Evolutionary conservation across 768 basidiomycete genomes (phyloP).

Genomic region (Boletus sensibilis): DNA sequence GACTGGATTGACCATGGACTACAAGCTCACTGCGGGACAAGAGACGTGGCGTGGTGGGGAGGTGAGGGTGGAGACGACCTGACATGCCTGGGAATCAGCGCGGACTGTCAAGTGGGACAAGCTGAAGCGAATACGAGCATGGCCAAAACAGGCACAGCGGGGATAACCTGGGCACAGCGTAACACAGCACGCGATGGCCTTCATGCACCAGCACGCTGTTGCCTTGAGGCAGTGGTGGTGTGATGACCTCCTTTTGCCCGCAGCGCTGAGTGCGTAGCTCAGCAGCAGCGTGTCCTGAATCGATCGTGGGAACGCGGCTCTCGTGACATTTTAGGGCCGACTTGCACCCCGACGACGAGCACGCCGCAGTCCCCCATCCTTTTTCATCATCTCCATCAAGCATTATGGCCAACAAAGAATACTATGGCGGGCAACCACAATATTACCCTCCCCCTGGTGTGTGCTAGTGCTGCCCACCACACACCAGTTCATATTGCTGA

Average conservation of each 20-base stretch:
- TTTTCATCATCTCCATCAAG: conserved; percentile 17
- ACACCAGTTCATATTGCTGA: not conserved
- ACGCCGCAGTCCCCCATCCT: conserved; percentile 11
- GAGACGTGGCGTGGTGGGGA: not conserved
- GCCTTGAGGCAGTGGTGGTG: conserved; percentile 24
- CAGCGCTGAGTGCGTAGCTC: not conserved
- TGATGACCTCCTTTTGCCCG: not conserved
- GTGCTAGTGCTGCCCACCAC: conserved; percentile 8
- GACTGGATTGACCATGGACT: not conserved
- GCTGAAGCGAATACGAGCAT: not conserved
- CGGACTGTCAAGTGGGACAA: conserved; percentile 2
- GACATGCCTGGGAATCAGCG: conserved; percentile 21
- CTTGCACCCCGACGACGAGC: conserved; percentile 8
- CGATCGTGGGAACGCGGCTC: conserved; percentile 23
- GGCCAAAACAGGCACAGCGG: not conserved
- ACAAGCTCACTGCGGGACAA: not conserved
- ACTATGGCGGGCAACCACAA: conserved; percentile 56
- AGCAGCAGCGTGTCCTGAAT: not conserved
- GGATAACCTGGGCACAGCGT: conserved; percentile 8
- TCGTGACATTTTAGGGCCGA: conserved; percentile 27
- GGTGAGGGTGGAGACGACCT: not conserved
- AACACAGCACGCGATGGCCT: conserved; percentile 6
- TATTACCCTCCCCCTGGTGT: conserved; percentile 57
- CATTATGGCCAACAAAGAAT: conserved; percentile 73
- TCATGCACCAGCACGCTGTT: not conserved